Percentiles rank a stretch among this genome's conserved stretches.
Evolutionary conservation across 148 eudicot genomes (phyloP).

Genomic region (Spergularia bocconei): DNA sequence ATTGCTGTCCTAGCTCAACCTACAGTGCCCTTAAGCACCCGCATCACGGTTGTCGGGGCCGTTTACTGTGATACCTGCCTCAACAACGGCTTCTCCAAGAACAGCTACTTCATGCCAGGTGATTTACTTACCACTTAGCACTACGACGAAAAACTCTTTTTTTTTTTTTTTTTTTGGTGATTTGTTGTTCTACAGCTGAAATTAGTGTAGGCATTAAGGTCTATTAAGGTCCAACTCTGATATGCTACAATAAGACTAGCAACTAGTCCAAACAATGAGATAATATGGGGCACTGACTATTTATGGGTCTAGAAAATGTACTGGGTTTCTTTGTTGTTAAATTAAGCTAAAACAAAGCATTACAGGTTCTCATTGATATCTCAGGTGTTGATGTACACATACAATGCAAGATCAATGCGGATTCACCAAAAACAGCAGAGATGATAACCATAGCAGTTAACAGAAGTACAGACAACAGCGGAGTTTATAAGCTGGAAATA

Average conservation of each 20-base stretch:
- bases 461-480: constrained; percentile 56
- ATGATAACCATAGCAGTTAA: constrained; percentile 54
- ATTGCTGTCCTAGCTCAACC: constrained; percentile 29
- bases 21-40: constrained; percentile 31
- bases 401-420: constrained; percentile 61
- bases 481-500: constrained; percentile 62
- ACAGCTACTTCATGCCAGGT: constrained; percentile 85
- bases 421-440: constrained; percentile 51
- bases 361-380: background rate
- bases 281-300: background rate
- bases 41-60: constrained; percentile 57
- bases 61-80: constrained; percentile 75
- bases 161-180: background rate
- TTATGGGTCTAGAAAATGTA: background rate
- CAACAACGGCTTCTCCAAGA: constrained; percentile 43
- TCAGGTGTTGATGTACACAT: constrained; percentile 71
- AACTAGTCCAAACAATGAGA: no score
- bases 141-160: background rate
- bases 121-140: background rate
- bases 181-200: no score
- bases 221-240: no score
- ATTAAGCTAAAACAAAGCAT: constrained; percentile 6
- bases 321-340: background rate
- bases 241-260: no score
- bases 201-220: no score